phyloP scores from a whole-genome alignment of 1,139 yeast genomes.

The Pichia cactophila region DNA sequence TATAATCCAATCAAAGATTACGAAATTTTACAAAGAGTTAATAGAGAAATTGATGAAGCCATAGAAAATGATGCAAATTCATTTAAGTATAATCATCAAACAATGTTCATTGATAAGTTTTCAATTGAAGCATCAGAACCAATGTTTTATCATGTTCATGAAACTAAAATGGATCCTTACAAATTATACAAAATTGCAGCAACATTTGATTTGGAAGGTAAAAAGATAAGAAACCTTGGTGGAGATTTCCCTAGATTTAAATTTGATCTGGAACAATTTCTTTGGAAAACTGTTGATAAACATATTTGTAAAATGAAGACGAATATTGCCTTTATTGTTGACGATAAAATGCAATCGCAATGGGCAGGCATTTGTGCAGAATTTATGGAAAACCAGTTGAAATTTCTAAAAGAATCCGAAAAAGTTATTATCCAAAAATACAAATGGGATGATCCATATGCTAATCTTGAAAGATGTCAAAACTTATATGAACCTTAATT shows the following conservation, averaged over 20 bases:
- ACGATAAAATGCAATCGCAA: constrained; percentile 10
- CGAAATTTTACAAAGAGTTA: constrained; percentile 22
- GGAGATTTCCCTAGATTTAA: constrained; percentile 18
- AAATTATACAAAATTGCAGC: constrained; percentile 13
- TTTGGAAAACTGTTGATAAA: constrained; percentile 26
- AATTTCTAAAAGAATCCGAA: constrained; percentile 13
- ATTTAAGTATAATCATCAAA: constrained; percentile 19
- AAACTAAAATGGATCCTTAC: constrained; percentile 25
- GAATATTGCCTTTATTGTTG: constrained; percentile 19
- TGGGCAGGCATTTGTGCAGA: constrained; percentile 19
- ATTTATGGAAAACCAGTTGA: constrained; percentile 22
- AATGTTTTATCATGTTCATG: constrained; percentile 25
- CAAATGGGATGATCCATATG: constrained; percentile 7
- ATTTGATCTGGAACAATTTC: constrained; percentile 21
- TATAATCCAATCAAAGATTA: constrained; percentile 57
- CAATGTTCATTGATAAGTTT: constrained; percentile 16
- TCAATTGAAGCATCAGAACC: constrained; percentile 16
- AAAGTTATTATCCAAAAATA: constrained; percentile 4
- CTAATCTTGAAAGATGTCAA: constrained; percentile 8
- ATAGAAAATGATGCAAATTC: constrained; percentile 10
- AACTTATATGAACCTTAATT: neutral
- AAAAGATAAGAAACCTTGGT: constrained; percentile 19
- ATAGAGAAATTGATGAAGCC: constrained; percentile 9
- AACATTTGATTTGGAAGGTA: constrained; percentile 17
- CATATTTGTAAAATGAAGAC: constrained; percentile 23